Evolutionary conservation across 305 asterid species (phyloP), one percentile per base, ranked within the genome.

Genomic region (Fraxinus dipetala): DNA sequence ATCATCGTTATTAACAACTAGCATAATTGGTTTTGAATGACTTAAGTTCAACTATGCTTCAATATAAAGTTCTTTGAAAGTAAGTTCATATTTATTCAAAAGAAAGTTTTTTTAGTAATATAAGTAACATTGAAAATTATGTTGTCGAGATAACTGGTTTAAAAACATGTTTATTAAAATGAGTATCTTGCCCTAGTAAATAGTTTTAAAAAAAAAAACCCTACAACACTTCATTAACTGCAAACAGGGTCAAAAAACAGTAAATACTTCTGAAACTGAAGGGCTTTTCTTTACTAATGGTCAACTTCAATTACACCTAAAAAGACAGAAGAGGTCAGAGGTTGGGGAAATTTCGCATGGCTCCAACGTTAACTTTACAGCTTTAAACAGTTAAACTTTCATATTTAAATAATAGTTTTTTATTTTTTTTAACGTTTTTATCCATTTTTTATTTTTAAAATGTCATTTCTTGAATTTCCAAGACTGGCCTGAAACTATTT

Each of bases 401-500:
- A 86, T 82, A 87, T 84, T 74, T 63, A 78, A 85, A 76, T 84
- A 54, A 75, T 34, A 40, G 2, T 6, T 1, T 36, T 77, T 82
- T 83, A 77, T 59, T 81, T 80, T 86, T 87, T 82, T 72, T 78
- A 80, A 54, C 54, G 83, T 72, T 80, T 86, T 63, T 82, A 45
- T 56, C 22, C 72, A 84, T 77, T 87, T 87, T 84, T 78, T 86
- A 84, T 85, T 85, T 88, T 87, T 86, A 77, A 89, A 87, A 84
- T 79, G 78, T 79, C 73, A 84, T 84, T 89, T 90, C 85, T 90
- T 90, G 89, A 91, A 87, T 91, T 90, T 91, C 91, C 97, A 87
- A 90, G 94, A 86, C 93, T 97, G 97, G 91, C 92, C 89, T 90
- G 89, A 94, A 92, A 87, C 93, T 97, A 85, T 88, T 88, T 93